Percentiles rank a stretch among this genome's conserved stretches.
These are phyloP conservation scores for Gardenia jasminoides DNA, from an alignment of 257 asterid genomes.

Conservation along the genomic window DNA sequence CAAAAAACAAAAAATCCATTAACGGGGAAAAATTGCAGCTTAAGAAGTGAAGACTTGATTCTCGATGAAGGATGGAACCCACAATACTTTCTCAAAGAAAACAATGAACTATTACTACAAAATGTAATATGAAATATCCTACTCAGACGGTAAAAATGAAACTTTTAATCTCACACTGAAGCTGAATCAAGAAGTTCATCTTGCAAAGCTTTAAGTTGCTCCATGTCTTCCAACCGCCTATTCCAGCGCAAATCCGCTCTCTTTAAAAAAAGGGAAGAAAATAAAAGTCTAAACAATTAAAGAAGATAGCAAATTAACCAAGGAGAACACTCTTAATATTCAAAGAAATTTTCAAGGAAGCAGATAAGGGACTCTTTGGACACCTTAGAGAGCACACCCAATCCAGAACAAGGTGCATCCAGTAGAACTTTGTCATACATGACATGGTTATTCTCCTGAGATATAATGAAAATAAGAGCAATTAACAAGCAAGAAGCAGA, in stretches of 20 bases:
- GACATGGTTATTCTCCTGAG: slow-evolving; percentile 43
- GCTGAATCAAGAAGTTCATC: slow-evolving; percentile 89
- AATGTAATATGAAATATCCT: no score
- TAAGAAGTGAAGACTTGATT: background rate
- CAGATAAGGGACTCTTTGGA: background rate
- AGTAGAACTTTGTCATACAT: slow-evolving; percentile 84
- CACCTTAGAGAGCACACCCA: slow-evolving; percentile 96
- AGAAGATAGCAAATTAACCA: background rate
- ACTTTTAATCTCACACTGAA: slow-evolving; percentile 49
- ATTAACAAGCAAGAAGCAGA: slow-evolving; percentile 6
- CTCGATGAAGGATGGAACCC: background rate
- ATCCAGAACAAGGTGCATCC: slow-evolving; percentile 96
- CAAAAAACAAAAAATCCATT: background rate
- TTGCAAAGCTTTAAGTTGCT: slow-evolving; percentile 69
- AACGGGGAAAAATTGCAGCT: background rate
- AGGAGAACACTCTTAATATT: background rate
- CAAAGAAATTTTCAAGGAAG: slow-evolving; percentile 5
- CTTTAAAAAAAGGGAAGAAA: slow-evolving; percentile 37
- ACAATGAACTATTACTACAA: no score
- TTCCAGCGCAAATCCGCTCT: slow-evolving; percentile 98
- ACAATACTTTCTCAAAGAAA: no score
- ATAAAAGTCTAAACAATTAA: slow-evolving; percentile 7
- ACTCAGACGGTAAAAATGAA: background rate
- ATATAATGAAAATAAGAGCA: slow-evolving; percentile 5
- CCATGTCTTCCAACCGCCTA: slow-evolving; percentile 82